phyloP scores from a whole-genome alignment of 257 asterid species.

The Coffea eugenioides region DNA sequence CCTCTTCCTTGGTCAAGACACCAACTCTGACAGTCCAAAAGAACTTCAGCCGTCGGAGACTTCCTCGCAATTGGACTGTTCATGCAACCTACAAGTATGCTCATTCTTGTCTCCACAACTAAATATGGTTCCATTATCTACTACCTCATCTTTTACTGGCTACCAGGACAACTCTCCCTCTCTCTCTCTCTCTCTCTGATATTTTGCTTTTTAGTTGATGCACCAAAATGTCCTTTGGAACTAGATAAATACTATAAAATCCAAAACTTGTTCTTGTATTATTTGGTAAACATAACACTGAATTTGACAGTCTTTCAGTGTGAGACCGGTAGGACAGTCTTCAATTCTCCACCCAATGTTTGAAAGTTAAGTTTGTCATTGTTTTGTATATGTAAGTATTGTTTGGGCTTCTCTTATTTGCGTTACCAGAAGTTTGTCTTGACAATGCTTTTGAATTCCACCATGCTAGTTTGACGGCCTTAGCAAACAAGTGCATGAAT shows the following conservation, averaged over 20 bases:
- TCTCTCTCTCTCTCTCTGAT: not conserved
- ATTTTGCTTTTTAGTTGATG: not conserved
- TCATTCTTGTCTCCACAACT: not conserved
- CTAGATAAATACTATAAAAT: not conserved
- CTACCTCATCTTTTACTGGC: not conserved
- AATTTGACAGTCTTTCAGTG: not conserved
- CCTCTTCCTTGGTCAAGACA: slow-evolving; percentile 44
- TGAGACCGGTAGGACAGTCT: not conserved
- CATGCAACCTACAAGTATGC: slow-evolving; percentile 57
- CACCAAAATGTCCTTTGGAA: too few species aligned
- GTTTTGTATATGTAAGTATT: not conserved
- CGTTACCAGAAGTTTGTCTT: not conserved
- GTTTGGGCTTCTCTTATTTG: not conserved
- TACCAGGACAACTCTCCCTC: not conserved
- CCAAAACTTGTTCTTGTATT: not conserved
- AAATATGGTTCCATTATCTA: not conserved
- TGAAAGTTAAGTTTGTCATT: too few species aligned
- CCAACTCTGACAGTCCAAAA: slow-evolving; percentile 28
- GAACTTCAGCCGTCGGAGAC: slow-evolving; percentile 30
- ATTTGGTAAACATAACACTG: not conserved
- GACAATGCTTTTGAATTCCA: not conserved
- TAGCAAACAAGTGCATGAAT: not conserved
- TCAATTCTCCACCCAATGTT: not conserved
- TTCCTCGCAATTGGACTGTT: slow-evolving; percentile 39
- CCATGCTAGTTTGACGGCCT: not conserved